phyloP scores from a whole-genome alignment of 1,139 yeast genomes.

The Geotrichum restrictum region DNA sequence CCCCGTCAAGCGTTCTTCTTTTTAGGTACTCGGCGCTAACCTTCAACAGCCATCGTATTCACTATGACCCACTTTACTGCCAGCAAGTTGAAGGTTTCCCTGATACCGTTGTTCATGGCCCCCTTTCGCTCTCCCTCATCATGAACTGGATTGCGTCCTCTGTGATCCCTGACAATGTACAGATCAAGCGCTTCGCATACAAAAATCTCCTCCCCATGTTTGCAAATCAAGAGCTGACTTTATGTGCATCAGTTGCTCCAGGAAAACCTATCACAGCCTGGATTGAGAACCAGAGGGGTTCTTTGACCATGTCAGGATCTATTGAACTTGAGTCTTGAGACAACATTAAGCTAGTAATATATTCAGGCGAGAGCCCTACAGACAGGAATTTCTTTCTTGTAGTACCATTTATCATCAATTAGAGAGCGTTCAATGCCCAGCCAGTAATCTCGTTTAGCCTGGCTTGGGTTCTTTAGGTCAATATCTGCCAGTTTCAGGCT shows the following conservation, averaged over 20 bases:
- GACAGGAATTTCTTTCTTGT: conserved; percentile 15
- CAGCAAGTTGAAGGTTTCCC: conserved; percentile 55
- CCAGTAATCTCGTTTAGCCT: conserved; percentile 37
- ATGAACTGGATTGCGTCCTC: conserved; percentile 47
- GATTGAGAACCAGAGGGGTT: conserved; percentile 36
- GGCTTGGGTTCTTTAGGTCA: conserved; percentile 35
- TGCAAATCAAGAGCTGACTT: conserved; percentile 35
- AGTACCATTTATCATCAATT: conserved; percentile 21
- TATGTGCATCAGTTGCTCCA: conserved; percentile 28
- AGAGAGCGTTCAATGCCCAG: conserved; percentile 31
- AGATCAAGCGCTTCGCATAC: conserved; percentile 43
- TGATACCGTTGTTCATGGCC: conserved; percentile 72
- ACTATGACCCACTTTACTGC: conserved; percentile 59
- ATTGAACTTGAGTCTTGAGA: neutral
- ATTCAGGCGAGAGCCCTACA: conserved; percentile 11
- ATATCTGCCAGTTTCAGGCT: conserved; percentile 37
- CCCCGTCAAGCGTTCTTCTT: conserved; percentile 38
- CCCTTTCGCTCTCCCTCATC: conserved; percentile 60
- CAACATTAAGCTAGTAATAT: no score
- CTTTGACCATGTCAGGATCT: conserved; percentile 27
- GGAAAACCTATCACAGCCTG: conserved; percentile 31
- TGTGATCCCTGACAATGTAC: conserved; percentile 22
- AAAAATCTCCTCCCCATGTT: conserved; percentile 51
- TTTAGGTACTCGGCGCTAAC: conserved; percentile 70
- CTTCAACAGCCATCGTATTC: conserved; percentile 79